Conservation (phyloP, 2,329 filamentous ascomycete species). For the Lasiodiplodia citricola region DNA sequence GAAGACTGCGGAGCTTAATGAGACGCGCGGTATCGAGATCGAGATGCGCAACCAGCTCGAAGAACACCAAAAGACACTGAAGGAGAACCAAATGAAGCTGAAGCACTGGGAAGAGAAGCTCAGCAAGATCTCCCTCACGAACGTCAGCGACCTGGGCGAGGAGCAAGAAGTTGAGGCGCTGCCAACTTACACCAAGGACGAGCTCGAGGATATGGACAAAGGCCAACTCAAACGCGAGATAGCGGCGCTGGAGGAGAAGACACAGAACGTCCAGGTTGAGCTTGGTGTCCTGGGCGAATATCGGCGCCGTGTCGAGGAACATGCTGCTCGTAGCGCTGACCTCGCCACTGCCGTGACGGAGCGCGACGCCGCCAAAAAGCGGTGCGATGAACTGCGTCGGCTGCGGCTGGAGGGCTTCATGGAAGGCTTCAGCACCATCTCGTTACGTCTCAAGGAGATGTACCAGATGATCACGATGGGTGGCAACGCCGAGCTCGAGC, state of each 20-base stretch:
- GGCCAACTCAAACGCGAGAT: slow-evolving; percentile 68
- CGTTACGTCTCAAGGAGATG: slow-evolving; percentile 96
- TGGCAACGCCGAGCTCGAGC: slow-evolving; percentile 94
- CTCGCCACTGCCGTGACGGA: slow-evolving; percentile 76
- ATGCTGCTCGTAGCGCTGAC: slow-evolving; percentile 81
- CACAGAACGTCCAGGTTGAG: slow-evolving; percentile 85
- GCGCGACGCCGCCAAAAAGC: slow-evolving; percentile 87
- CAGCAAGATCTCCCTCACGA: slow-evolving; percentile 80
- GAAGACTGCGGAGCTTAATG: slow-evolving; percentile 84
- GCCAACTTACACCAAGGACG: slow-evolving; percentile 77
- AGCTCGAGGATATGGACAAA: slow-evolving; percentile 68
- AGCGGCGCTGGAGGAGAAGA: slow-evolving; percentile 72
- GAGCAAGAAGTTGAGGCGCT: slow-evolving; percentile 58
- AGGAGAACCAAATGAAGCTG: slow-evolving; percentile 83
- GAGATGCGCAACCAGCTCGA: slow-evolving; percentile 99
- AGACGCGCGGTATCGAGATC: slow-evolving; percentile 86
- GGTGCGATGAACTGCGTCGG: slow-evolving; percentile 88
- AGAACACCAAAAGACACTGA: slow-evolving; percentile 87
- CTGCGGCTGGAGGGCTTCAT: slow-evolving; percentile 95
- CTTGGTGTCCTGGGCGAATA: slow-evolving; percentile 89
- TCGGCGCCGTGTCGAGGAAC: slow-evolving; percentile 81
- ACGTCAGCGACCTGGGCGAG: slow-evolving; percentile 66
- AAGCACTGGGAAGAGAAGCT: slow-evolving; percentile 91
- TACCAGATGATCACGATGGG: slow-evolving; percentile 99
- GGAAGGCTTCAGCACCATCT: slow-evolving; percentile 95